Evolutionary conservation across 768 basidiomycete genomes (phyloP).

Genomic region (Butyriboletus loyo): DNA sequence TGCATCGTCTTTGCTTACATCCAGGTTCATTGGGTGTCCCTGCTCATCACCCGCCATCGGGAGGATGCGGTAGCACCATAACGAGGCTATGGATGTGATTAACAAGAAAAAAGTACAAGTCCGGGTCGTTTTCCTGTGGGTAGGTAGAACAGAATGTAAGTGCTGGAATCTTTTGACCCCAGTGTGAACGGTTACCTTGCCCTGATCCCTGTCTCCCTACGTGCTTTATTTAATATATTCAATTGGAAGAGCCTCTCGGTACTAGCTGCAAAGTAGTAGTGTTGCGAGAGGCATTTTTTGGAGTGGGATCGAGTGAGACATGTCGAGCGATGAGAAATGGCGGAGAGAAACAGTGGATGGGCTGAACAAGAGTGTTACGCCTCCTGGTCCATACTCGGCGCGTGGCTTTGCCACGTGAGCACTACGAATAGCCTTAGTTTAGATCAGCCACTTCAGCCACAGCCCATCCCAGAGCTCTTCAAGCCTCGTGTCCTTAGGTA

Average conservation of each 20-base stretch:
- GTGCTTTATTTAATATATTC: neutral
- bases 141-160: constrained; percentile 8
- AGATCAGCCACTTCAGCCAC: constrained; percentile 17
- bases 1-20: constrained; percentile 3
- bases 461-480: neutral
- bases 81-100: neutral
- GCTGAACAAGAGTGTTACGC: constrained; percentile 34
- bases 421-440: constrained; percentile 17
- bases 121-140: neutral
- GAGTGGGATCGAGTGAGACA: constrained; percentile 11
- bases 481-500: neutral
- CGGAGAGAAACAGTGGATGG: constrained; percentile 30
- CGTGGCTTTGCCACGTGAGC: constrained; percentile 33
- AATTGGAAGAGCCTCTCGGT: neutral
- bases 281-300: neutral
- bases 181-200: constrained; percentile 20
- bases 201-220: constrained; percentile 21
- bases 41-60: constrained; percentile 24
- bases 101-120: neutral
- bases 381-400: constrained; percentile 29
- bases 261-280: neutral
- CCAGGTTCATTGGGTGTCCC: neutral
- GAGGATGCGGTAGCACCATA: constrained; percentile 9
- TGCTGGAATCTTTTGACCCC: neutral
- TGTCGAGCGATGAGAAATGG: constrained; percentile 28